Evolutionary conservation across 2,329 filamentous ascomycete species (phyloP).

Genomic region (Chrysosporium keratinophilum): DNA sequence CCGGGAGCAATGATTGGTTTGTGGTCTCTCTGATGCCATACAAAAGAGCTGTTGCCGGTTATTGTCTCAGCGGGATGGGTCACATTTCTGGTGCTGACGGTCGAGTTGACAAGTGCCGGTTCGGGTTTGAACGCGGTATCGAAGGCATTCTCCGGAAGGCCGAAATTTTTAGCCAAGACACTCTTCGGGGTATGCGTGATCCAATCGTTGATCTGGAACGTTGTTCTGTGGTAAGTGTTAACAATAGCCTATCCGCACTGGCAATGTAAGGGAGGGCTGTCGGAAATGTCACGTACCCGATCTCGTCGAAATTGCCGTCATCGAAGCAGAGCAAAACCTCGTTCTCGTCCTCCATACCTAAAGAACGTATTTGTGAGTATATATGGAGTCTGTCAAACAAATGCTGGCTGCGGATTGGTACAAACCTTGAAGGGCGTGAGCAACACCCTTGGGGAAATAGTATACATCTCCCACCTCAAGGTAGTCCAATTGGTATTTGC

Average conservation of each 20-base stretch:
- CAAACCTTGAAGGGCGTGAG: slow-evolving; percentile 49
- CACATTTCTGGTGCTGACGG: slow-evolving; percentile 41
- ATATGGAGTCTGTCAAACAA: not conserved
- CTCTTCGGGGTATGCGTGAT: slow-evolving; percentile 54
- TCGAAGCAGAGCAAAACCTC: slow-evolving; percentile 59
- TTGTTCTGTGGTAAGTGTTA: slow-evolving; percentile 40
- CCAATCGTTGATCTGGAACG: slow-evolving; percentile 64
- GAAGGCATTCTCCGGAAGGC: slow-evolving; percentile 51
- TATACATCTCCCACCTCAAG: slow-evolving; percentile 55
- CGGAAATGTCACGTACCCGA: slow-evolving; percentile 36
- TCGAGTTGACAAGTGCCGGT: slow-evolving; percentile 54
- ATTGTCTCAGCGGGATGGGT: slow-evolving; percentile 42
- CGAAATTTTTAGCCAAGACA: slow-evolving; percentile 60
- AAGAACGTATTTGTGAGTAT: not conserved
- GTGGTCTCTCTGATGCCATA: slow-evolving; percentile 51
- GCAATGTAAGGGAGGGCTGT: not conserved
- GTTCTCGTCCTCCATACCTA: slow-evolving; percentile 53
- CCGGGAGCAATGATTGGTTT: slow-evolving; percentile 49
- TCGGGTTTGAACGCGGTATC: slow-evolving; percentile 46
- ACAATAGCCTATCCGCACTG: not conserved
- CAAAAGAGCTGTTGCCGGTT: slow-evolving; percentile 50
- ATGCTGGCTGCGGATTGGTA: not conserved
- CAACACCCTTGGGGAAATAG: slow-evolving; percentile 58
- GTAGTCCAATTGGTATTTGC: slow-evolving; percentile 45
- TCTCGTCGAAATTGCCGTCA: slow-evolving; percentile 55